These are phyloP conservation scores for Warburgia ugandensis DNA, from an alignment of 164 flowering plant species.

Conservation along the genomic window DNA sequence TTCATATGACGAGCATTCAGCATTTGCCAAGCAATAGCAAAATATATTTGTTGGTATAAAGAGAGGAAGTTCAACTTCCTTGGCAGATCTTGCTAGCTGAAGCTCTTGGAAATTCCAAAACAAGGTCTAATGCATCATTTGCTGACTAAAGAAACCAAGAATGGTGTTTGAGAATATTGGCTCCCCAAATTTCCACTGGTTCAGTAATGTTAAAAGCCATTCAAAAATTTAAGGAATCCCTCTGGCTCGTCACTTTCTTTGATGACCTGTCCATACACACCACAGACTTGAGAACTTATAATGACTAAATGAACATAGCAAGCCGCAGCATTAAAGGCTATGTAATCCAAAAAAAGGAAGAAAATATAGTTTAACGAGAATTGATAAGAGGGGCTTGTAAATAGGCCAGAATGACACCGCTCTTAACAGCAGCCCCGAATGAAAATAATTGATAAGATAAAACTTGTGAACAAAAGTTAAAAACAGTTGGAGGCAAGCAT, in stretches of 20 bases:
- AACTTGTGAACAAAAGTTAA: too few species aligned
- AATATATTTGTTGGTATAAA: too few species aligned
- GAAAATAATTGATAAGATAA: too few species aligned
- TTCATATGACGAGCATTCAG: too few species aligned
- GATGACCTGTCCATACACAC: conserved; percentile 18
- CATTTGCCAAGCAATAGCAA: too few species aligned
- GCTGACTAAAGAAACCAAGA: neutral
- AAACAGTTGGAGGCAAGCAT: too few species aligned
- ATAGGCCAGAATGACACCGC: too few species aligned
- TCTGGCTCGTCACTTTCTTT: conserved; percentile 22
- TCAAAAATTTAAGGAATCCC: conserved; percentile 21
- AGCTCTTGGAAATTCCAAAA: conserved; percentile 12
- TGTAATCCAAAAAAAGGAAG: neutral
- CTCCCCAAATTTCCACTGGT: conserved; percentile 1
- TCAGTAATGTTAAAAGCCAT: conserved; percentile 10
- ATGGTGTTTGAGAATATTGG: neutral
- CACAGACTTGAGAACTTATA: neutral
- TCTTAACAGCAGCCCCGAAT: too few species aligned
- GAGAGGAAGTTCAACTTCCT: conserved; percentile 18
- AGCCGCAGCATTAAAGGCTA: neutral
- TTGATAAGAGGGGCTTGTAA: too few species aligned
- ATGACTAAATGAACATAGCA: neutral
- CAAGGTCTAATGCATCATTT: neutral
- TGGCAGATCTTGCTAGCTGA: conserved; percentile 13
- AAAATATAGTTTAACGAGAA: too few species aligned